Evolutionary conservation across 768 basidiomycete species (phyloP).

Genomic region (Fibroporia radiculosa): DNA sequence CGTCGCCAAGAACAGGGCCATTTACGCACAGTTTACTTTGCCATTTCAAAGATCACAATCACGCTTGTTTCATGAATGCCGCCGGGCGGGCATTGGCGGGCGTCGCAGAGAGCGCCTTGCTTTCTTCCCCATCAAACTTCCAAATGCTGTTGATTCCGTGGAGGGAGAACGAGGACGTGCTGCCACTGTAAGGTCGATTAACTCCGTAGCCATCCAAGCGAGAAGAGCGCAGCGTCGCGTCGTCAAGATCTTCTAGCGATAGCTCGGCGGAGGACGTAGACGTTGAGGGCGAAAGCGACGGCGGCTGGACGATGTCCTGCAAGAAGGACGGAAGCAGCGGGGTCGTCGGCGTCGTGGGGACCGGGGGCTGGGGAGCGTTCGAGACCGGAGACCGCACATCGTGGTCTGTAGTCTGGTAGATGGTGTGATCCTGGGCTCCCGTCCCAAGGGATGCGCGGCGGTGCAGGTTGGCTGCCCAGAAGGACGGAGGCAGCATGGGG

Average conservation of each 20-base stretch:
- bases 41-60: too few species aligned
- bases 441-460: neutral
- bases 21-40: too few species aligned
- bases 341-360: slow-evolving; percentile 26
- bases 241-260: slow-evolving; percentile 46
- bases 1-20: too few species aligned
- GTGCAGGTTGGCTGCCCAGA: neutral
- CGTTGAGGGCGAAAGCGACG: slow-evolving; percentile 43
- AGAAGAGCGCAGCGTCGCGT: slow-evolving; percentile 9
- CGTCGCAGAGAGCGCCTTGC: slow-evolving; percentile 21
- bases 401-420: slow-evolving; percentile 63
- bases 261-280: slow-evolving; percentile 61
- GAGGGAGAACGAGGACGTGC: slow-evolving; percentile 15
- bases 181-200: neutral
- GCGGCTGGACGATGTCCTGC: slow-evolving; percentile 62
- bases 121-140: slow-evolving; percentile 68
- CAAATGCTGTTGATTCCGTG: slow-evolving; percentile 50
- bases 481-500: slow-evolving; percentile 7
- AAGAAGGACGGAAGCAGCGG: slow-evolving; percentile 71
- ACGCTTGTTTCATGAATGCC: neutral
- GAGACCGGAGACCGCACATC: slow-evolving; percentile 26
- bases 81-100: neutral
- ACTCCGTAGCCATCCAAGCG: slow-evolving; percentile 9
- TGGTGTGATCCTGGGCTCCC: slow-evolving; percentile 27
- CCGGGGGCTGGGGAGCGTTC: slow-evolving; percentile 25